phyloP scores from a whole-genome alignment of 768 basidiomycete species.

The Boletellus ananiceps region DNA sequence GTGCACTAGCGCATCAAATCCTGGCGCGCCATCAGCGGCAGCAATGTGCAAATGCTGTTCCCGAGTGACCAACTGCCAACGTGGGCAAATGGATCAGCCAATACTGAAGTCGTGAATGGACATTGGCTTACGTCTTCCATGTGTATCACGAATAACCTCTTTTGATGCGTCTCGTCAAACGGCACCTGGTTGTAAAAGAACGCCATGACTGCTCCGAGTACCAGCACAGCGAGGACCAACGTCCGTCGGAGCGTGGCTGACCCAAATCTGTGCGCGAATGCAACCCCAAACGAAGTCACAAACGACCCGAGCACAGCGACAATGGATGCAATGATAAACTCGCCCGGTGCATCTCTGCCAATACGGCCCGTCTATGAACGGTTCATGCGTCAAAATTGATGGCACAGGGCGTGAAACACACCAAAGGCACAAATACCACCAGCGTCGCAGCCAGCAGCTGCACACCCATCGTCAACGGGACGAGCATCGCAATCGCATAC shows the following conservation, averaged over 20 bases:
- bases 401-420: constrained; percentile 29
- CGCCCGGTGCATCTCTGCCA: constrained; percentile 78
- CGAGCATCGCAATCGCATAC: constrained; percentile 57
- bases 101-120: neutral
- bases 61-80: constrained; percentile 57
- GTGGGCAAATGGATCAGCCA: neutral
- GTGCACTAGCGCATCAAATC: constrained; percentile 57
- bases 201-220: constrained; percentile 49
- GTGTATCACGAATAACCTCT: constrained; percentile 78
- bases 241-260: constrained; percentile 33
- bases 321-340: constrained; percentile 82
- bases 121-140: constrained; percentile 69
- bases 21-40: constrained; percentile 77
- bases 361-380: constrained; percentile 68
- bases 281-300: constrained; percentile 53
- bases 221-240: constrained; percentile 43
- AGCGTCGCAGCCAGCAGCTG: constrained; percentile 57
- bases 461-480: constrained; percentile 54
- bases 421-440: constrained; percentile 89
- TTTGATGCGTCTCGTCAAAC: constrained; percentile 85
- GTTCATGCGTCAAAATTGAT: constrained; percentile 1
- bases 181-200: constrained; percentile 56
- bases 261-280: constrained; percentile 74
- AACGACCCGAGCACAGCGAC: constrained; percentile 55
- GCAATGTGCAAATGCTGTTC: constrained; percentile 79